Conservation (phyloP, 371 early-diverging fungal species). For the Lichtheimia hyalospora region DNA sequence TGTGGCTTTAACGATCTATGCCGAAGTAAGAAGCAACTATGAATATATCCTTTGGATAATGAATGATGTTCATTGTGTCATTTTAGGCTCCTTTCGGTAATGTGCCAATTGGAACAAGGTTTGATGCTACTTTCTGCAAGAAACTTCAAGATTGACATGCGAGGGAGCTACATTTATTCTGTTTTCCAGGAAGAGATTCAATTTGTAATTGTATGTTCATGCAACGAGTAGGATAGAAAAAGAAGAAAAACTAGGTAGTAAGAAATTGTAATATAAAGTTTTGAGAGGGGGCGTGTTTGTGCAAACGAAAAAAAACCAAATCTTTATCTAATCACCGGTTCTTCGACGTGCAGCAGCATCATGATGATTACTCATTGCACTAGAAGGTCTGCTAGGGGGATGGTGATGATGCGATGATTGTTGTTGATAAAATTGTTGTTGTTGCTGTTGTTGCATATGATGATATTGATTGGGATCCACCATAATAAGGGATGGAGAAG, state of each 20-base stretch:
- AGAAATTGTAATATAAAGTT: not conserved
- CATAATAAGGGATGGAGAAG: conserved; percentile 7
- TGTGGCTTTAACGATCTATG: conserved; percentile 18
- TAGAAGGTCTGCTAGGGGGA: conserved; percentile 4
- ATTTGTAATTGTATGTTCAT: conserved; percentile 1
- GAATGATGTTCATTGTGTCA: too few relatives aligned
- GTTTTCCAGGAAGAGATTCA: too few relatives aligned
- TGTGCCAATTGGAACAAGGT: too few relatives aligned
- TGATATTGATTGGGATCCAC: not conserved
- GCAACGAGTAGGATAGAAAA: conserved; percentile 1
- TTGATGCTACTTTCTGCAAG: too few relatives aligned
- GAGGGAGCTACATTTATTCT: too few relatives aligned
- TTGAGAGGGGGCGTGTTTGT: too few relatives aligned
- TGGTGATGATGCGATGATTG: not conserved
- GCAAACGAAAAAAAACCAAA: not conserved
- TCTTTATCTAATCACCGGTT: conserved; percentile 1
- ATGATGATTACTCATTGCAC: conserved; percentile 6
- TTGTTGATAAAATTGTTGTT: too few relatives aligned
- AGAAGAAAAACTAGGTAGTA: conserved; percentile 3
- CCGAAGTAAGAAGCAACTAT: conserved; percentile 15
- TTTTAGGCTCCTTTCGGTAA: too few relatives aligned
- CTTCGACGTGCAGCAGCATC: conserved; percentile 5
- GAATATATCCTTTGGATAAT: not conserved
- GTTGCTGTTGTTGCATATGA: too few relatives aligned
- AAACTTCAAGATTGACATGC: too few relatives aligned